phyloP scores from a whole-genome alignment of 306 rosid genomes.

The Urtica urens region DNA sequence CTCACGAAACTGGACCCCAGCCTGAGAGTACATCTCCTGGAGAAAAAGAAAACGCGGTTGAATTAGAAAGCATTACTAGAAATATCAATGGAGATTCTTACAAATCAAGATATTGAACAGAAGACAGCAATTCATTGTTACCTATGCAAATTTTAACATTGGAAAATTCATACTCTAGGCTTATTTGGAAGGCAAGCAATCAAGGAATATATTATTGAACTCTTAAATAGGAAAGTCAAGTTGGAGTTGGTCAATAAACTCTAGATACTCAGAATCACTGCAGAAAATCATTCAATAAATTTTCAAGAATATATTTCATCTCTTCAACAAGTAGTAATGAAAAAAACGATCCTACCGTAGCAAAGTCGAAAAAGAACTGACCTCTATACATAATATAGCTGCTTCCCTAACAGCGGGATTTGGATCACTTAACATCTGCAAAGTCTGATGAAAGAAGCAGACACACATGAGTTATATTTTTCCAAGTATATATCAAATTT shows the following conservation, averaged over 20 bases:
- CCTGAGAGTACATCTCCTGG: constrained; percentile 95
- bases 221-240: neutral
- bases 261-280: neutral
- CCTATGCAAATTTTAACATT: neutral
- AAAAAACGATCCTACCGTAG: neutral
- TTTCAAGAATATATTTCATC: neutral
- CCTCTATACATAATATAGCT: constrained; percentile 89
- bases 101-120: neutral
- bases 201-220: neutral
- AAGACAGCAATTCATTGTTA: neutral
- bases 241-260: neutral
- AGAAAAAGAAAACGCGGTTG: neutral
- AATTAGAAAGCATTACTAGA: neutral
- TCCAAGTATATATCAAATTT: too few relatives aligned
- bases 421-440: constrained; percentile 83
- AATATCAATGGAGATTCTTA: neutral
- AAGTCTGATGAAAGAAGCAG: constrained; percentile 46
- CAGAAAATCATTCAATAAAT: neutral
- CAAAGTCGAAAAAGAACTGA: constrained; percentile 11
- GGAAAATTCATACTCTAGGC: neutral
- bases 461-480: constrained; percentile 8
- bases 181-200: neutral
- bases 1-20: constrained; percentile 89
- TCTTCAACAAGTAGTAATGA: neutral
- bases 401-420: constrained; percentile 89